phyloP scores from a whole-genome alignment of 768 basidiomycete species.

The Calvatia gigantea region DNA sequence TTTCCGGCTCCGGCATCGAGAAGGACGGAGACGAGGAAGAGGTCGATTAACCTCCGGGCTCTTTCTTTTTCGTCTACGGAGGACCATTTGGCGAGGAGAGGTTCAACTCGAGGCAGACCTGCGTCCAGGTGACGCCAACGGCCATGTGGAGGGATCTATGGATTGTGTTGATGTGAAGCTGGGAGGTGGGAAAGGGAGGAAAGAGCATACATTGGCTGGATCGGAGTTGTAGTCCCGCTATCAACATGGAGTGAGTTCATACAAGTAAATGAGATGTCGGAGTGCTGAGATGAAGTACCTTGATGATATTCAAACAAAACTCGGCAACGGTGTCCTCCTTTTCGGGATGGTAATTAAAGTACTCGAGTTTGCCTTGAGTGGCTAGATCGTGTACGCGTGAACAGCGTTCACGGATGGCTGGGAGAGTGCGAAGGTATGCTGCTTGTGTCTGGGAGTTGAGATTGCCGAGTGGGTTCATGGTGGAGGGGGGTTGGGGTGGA shows the following conservation, averaged over 20 bases:
- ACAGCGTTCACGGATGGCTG: constrained; percentile 89
- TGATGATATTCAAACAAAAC: constrained; percentile 76
- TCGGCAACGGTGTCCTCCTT: constrained; percentile 65
- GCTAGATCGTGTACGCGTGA: constrained; percentile 75
- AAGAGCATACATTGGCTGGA: constrained; percentile 41
- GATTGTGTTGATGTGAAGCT: background rate
- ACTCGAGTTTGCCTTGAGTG: constrained; percentile 67
- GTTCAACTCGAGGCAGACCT: constrained; percentile 38
- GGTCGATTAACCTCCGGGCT: constrained; percentile 76
- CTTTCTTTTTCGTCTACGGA: constrained; percentile 52
- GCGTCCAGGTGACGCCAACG: constrained; percentile 88
- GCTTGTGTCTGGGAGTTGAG: constrained; percentile 29
- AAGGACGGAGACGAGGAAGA: constrained; percentile 87
- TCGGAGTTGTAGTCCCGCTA: constrained; percentile 11
- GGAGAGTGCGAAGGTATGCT: constrained; percentile 77
- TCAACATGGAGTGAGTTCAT: constrained; percentile 1
- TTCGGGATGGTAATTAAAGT: constrained; percentile 82
- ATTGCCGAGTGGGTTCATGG: constrained; percentile 7
- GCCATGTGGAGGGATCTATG: constrained; percentile 81
- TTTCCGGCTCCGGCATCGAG: constrained; percentile 94
- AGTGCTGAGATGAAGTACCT: constrained; percentile 37
- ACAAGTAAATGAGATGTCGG: background rate
- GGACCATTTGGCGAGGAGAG: constrained; percentile 62
- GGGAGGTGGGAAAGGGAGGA: background rate
- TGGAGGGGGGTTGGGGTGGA: background rate